Conservation (phyloP, 1,284 basidiomycete species). For the Microbotryum saponariae region DNA sequence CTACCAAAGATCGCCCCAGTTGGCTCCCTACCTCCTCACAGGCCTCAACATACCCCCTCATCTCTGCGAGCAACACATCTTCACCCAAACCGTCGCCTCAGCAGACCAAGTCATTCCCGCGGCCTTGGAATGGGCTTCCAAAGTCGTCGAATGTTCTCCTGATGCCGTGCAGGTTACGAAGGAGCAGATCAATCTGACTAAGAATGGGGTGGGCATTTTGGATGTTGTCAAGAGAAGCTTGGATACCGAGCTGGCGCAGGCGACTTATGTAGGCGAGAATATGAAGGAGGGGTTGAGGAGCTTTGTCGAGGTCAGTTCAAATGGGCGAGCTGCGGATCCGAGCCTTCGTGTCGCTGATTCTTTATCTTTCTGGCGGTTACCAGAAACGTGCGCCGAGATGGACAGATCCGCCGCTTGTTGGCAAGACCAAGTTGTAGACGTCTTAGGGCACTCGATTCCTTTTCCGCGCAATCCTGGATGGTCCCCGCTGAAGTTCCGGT, state of each 20-base stretch:
- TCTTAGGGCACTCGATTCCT: no score
- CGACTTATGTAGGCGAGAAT: conserved; percentile 60
- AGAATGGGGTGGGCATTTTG: conserved; percentile 51
- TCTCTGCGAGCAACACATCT: conserved; percentile 61
- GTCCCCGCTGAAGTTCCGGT: no score
- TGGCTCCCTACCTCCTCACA: conserved; percentile 56
- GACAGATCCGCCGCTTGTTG: no score
- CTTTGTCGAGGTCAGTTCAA: conserved; percentile 45
- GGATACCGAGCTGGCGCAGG: conserved; percentile 49
- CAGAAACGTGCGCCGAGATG: no score
- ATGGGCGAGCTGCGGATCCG: no score
- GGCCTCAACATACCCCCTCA: conserved; percentile 61
- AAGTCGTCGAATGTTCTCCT: conserved; percentile 62
- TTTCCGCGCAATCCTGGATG: no score
- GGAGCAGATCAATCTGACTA: conserved; percentile 53
- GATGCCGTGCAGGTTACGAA: conserved; percentile 74
- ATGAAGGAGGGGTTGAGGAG: conserved; percentile 55
- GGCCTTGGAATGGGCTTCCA: conserved; percentile 57
- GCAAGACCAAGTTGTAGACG: no score
- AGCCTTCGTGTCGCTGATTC: background rate
- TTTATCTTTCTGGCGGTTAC: background rate
- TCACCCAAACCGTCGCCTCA: conserved; percentile 57
- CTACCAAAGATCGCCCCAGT: conserved; percentile 22
- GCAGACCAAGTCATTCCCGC: conserved; percentile 52
- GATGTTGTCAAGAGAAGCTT: conserved; percentile 51